Evolutionary conservation across 768 basidiomycete genomes (phyloP), one percentile per base, ranked within the genome.

Genomic region (Dioszegia hungarica): DNA sequence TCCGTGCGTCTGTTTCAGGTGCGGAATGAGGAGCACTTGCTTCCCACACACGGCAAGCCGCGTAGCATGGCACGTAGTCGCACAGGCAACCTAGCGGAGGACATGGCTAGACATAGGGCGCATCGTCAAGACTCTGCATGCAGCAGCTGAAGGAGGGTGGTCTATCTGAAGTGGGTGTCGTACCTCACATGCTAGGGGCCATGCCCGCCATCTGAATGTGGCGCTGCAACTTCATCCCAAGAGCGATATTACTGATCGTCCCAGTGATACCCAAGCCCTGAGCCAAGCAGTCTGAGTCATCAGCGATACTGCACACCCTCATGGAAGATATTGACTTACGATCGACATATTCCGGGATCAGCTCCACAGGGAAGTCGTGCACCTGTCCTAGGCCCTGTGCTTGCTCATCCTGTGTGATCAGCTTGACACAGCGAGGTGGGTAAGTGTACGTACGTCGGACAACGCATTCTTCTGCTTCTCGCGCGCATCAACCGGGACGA

Each of bases 191-290:
- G n/a, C n/a, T 31, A n/a, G 15, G 24, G 20, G 33, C 28, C 29
- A 1, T n/a, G 19, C 10, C 49, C 5, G 19, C 25, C 2, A 12
- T 20, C 28, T 22, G 3, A 17, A 46, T 28, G 37, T 38, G 28
- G 24, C 49, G 49, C 37, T 38, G 49, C 15, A 51, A 17, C 17
- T 28, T 24, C 49, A 28, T 51, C 2, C 49, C 49, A 38, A 51
- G 49, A 12, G 49, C 49, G 49, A 51, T 51, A 29, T 38, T 51
- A 24, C 37, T 51, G 49, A 51, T 51, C 17, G 49, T 51, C 3
- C 49, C 49, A 15, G 49, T 51, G 8, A 51, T 36, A 3, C 36
- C 36, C 6, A 51, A 24, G 5, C 49, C 49, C 4, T 19, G 12
- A 12, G 20, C 24, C 3, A 51, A 20, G 27, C 49, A 51, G 36